Base-by-base conservation (phyloP, 1,284 basidiomycete genomes). In the Pyrrhoderma lamaoense region DNA sequence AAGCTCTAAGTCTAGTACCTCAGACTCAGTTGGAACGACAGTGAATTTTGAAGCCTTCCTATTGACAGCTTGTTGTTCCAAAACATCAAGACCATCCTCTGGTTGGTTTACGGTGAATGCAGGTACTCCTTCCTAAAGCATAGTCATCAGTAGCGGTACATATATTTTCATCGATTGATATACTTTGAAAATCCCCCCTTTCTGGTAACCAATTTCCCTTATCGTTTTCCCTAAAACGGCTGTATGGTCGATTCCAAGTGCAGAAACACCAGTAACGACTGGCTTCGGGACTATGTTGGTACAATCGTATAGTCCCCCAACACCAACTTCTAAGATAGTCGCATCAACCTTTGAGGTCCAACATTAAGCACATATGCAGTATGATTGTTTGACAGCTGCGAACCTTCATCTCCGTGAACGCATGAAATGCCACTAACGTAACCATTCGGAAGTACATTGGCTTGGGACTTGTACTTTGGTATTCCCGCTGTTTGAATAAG, bases 181-280 rank as follows among this genome's bases (percentile, higher is more conserved):
- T 55, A 80, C 85, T 75, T 99, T 99, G 71, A 89, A 99, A 51
- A 99, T 99, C 1, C 96, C 96, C 22, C 87, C 92, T 65, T 99
- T 99, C 64, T 99, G 96, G 73, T 79, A 82, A 1, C 94, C 93
- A 58, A 99, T 99, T 62, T 95, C 89, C 51, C 76, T 70, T 8
- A 99, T 70, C 0, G 94, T 97, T 62, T 88, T 88, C 2, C 96
- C 96, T 0, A 99, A 77, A 16, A 98, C 80, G 53, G 77, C 74
- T n/a, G 89, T 84, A 68, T 99, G 96, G 62, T 99, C 96, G 54
- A 99, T 77, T 0, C 96, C 96, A 4, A 99, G 76, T 8, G 93
- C 80, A 5, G 93, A 89, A 38, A 99, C 76, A 5, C 93, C 96
- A 0, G 94, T 91, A 3, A 89, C 89, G 18, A 94, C 65, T 0